These are phyloP conservation scores for Drechslera avenae DNA, from an alignment of 2,329 filamentous ascomycete species.

Conservation along the genomic window DNA sequence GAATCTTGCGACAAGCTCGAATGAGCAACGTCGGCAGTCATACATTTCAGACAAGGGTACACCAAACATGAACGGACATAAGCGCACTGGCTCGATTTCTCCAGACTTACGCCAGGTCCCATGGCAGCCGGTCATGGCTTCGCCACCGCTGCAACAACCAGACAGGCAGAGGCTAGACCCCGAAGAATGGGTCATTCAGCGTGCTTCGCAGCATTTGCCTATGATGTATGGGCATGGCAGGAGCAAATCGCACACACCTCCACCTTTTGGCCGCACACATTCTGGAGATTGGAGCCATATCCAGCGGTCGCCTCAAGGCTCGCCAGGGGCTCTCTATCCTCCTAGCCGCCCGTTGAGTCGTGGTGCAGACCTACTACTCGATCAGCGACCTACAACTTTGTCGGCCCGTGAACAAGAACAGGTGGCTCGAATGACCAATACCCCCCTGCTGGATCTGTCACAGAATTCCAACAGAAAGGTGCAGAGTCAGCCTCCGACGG, in stretches of 20 bases:
- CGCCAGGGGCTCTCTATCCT: slow-evolving; percentile 28
- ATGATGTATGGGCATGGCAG: slow-evolving; percentile 62
- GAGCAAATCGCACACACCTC: slow-evolving; percentile 57
- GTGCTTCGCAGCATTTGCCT: slow-evolving; percentile 61
- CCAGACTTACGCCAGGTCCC: slow-evolving; percentile 68
- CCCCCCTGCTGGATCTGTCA: slow-evolving; percentile 73
- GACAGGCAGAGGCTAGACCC: slow-evolving; percentile 66
- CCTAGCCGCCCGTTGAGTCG: slow-evolving; percentile 50
- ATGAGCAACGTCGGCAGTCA: slow-evolving; percentile 38
- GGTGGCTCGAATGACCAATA: slow-evolving; percentile 79
- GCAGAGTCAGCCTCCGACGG: slow-evolving; percentile 53
- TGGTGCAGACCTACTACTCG: slow-evolving; percentile 60
- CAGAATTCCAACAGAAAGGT: slow-evolving; percentile 48
- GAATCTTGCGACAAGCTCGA: slow-evolving; percentile 35
- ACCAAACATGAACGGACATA: slow-evolving; percentile 51
- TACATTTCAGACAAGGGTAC: slow-evolving; percentile 41
- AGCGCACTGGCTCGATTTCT: slow-evolving; percentile 44
- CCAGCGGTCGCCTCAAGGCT: slow-evolving; percentile 36
- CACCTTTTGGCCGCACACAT: slow-evolving; percentile 50
- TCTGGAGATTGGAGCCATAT: slow-evolving; percentile 54
- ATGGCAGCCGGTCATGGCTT: slow-evolving; percentile 76
- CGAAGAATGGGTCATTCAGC: slow-evolving; percentile 83
- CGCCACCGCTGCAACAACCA: slow-evolving; percentile 48
- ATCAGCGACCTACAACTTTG: slow-evolving; percentile 65
- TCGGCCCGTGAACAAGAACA: slow-evolving; percentile 88